These are phyloP conservation scores for Brettanomyces custersianus DNA, from an alignment of 805 yeast genomes.

Conservation along the genomic window DNA sequence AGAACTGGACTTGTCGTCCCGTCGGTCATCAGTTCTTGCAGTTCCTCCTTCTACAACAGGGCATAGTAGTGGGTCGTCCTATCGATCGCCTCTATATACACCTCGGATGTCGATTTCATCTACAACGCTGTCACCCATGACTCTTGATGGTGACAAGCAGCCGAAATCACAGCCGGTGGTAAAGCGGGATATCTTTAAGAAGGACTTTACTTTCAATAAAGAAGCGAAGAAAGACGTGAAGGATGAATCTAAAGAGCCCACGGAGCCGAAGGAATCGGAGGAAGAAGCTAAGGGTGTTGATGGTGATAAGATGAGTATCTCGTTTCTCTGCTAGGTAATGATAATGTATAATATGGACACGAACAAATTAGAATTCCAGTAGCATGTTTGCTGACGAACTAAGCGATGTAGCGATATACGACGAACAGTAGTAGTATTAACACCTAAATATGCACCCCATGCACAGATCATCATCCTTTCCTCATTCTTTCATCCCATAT, in stretches of 20 bases:
- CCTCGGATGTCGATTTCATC: slow-evolving; percentile 19
- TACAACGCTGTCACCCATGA: slow-evolving; percentile 1
- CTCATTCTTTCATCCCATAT: too few relatives aligned
- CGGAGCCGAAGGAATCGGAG: not conserved
- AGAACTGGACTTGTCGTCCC: slow-evolving; percentile 18
- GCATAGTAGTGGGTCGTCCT: slow-evolving; percentile 7
- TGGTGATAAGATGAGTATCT: slow-evolving; percentile 19
- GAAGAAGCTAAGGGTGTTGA: not conserved
- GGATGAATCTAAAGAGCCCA: not conserved
- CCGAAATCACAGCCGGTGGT: not conserved
- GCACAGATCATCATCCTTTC: too few relatives aligned
- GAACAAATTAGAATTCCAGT: too few relatives aligned
- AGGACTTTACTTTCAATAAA: slow-evolving; percentile 17
- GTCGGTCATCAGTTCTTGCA: slow-evolving; percentile 21
- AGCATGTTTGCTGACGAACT: too few relatives aligned
- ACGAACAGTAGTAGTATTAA: too few relatives aligned
- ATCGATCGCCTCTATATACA: slow-evolving; percentile 16
- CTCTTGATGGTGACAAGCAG: slow-evolving; percentile 1
- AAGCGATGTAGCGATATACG: too few relatives aligned
- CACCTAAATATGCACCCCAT: too few relatives aligned
- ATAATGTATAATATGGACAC: too few relatives aligned
- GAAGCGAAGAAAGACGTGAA: not conserved
- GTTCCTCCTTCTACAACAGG: not conserved
- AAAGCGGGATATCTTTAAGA: slow-evolving; percentile 18
- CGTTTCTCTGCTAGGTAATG: slow-evolving; percentile 13